A percentile compares a stretch with the other conserved stretches of the same genome.
Conservation (phyloP, 2,329 filamentous ascomycete species). For the Fusarium fracticaudum region DNA sequence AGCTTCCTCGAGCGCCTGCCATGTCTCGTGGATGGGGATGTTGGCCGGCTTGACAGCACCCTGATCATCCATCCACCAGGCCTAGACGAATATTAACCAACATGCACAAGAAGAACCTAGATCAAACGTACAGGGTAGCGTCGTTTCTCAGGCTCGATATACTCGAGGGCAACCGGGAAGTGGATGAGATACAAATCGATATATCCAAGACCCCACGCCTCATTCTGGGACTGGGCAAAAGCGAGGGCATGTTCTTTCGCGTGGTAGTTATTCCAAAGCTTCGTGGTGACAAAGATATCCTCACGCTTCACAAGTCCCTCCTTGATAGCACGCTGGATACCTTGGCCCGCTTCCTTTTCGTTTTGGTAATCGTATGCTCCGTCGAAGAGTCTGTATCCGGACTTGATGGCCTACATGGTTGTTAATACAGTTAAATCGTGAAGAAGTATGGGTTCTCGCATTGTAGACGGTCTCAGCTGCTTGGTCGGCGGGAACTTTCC, state of each 20-base stretch:
- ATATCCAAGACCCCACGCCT: constrained; percentile 84
- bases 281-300: constrained; percentile 89
- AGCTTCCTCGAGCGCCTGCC: constrained; percentile 78
- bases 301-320: constrained; percentile 72
- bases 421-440: neutral
- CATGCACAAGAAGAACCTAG: neutral
- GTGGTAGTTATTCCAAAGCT: constrained; percentile 92
- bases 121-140: constrained; percentile 48
- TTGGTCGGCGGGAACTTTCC: constrained; percentile 68
- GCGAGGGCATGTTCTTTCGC: constrained; percentile 77
- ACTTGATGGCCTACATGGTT: constrained; percentile 55
- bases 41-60: constrained; percentile 65
- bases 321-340: constrained; percentile 64
- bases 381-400: constrained; percentile 63
- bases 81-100: constrained; percentile 7
- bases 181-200: constrained; percentile 89
- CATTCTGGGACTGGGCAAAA: constrained; percentile 77
- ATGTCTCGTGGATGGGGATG: constrained; percentile 79
- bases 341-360: constrained; percentile 72
- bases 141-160: constrained; percentile 53
- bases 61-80: constrained; percentile 51
- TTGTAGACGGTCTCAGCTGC: constrained; percentile 70
- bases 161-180: constrained; percentile 60
- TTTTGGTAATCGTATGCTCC: constrained; percentile 69
- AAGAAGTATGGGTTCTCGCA: neutral